Conservation (phyloP, 176 grass and related monocot genomes). For the Puccinellia tenuiflora region DNA sequence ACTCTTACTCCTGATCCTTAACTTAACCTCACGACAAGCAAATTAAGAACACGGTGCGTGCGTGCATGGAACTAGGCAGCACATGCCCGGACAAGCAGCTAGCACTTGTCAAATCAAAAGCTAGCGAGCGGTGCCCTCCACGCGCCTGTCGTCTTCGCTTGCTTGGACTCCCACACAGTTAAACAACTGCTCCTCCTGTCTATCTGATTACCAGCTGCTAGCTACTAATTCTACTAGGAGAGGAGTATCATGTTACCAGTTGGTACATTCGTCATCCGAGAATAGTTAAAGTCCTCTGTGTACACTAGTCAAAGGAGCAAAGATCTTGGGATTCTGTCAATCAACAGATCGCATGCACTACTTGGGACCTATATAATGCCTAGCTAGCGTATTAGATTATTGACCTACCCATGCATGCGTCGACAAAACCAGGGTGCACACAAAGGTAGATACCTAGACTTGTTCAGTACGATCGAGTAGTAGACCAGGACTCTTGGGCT, state of each 20-base stretch:
- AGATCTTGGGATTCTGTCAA: background rate
- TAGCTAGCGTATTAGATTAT: background rate
- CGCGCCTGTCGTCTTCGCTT: constrained; percentile 5
- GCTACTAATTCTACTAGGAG: too few relatives aligned
- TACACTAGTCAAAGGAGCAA: background rate
- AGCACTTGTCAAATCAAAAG: constrained; percentile 27
- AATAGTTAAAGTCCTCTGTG: background rate
- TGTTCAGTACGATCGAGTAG: background rate
- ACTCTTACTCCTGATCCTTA: background rate
- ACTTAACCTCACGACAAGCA: background rate
- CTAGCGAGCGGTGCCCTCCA: constrained; percentile 27
- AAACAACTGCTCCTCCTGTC: background rate
- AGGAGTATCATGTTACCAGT: background rate
- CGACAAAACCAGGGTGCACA: background rate
- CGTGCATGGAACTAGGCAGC: background rate
- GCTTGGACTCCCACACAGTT: background rate
- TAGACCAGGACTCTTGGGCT: background rate
- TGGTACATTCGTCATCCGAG: background rate
- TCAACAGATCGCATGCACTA: background rate
- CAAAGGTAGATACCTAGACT: background rate
- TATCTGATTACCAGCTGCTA: background rate
- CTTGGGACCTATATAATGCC: background rate
- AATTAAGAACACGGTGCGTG: background rate
- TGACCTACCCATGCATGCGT: background rate
- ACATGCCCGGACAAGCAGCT: background rate